Evolutionary conservation across 768 basidiomycete species (phyloP), one percentile per base, ranked within the genome.

Genomic region (Neoboletus magnificus): DNA sequence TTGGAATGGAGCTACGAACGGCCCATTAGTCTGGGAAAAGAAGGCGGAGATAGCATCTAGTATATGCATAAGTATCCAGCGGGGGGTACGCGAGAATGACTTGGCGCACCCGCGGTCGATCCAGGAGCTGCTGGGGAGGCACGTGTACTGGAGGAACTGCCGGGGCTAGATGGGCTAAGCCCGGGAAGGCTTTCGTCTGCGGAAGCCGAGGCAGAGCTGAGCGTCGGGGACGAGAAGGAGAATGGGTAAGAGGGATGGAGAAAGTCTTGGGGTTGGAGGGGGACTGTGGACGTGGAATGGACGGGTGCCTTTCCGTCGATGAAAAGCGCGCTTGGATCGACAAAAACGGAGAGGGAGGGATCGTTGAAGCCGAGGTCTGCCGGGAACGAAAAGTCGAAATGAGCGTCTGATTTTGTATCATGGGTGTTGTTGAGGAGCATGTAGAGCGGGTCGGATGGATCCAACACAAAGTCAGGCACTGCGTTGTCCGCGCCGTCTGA

Each of bases 241-340:
- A 80, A 81, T 0, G 79, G 71, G 44, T 74, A 78, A 18, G 71
- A 65, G 2, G 58, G 40, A 5, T 56, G 43, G 35, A 73, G 55
- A 29, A 71, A 23, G 50, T 71, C 71, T 18, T 69, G 66, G 1
- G 68, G 69, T 2, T 70, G 69, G 43, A 71, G 39, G 20, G 64
- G 70, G 20, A 57, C 45, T 5, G 43, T 7, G 20, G 59, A 46
- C 6, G 44, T 1, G 15, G 62, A 48, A 60, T 72, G 55, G 5
- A 52, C 4, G 46, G 60, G 36, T 2, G 45, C 48, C 43, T 70
- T 71, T 15, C 64, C 61, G 30, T 75, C 67, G 51, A 79, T 45
- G 18, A 69, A 82, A 63, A 88, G 86, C 13, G 89, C 71, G 60
- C 75, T 83, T 30, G 89, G 87, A 55, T 90, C 85, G 51, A 90